Evolutionary conservation across 1,284 basidiomycete species (phyloP).

Genomic region (Tilletia setariae): DNA sequence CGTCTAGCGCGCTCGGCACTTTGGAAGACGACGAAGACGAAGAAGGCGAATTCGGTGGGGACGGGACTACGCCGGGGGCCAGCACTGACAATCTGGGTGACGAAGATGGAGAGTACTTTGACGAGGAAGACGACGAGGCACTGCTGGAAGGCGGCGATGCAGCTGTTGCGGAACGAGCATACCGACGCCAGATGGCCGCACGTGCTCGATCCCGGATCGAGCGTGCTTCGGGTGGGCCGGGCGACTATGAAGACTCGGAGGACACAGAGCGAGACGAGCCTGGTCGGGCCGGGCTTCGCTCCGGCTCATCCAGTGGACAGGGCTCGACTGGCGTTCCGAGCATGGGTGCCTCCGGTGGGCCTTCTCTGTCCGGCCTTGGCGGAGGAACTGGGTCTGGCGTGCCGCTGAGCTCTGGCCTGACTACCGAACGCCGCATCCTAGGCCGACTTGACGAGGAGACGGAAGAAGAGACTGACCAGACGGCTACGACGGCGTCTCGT

Average conservation of each 20-base stretch:
- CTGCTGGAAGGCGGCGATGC: background rate
- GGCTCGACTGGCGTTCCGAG: too few relatives aligned
- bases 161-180: background rate
- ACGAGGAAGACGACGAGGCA: background rate
- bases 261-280: slow-evolving; percentile 5
- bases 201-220: background rate
- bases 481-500: background rate
- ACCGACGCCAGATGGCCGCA: slow-evolving; percentile 8
- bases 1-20: background rate
- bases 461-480: slow-evolving; percentile 43
- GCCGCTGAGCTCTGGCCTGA: slow-evolving; percentile 5
- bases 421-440: slow-evolving; percentile 34
- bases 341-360: too few relatives aligned
- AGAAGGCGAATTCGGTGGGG: background rate
- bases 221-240: background rate
- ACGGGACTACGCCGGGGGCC: background rate
- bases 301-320: too few relatives aligned
- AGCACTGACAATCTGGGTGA: too few relatives aligned
- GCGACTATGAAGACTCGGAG: slow-evolving; percentile 12
- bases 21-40: background rate
- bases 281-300: too few relatives aligned
- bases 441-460: slow-evolving; percentile 47
- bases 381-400: background rate
- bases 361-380: background rate
- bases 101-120: background rate